A percentile compares a stretch with the other conserved stretches of the same genome.
Evolutionary conservation across 139 green algal genomes (phyloP).

Genomic region (Coelastrella sp.): DNA sequence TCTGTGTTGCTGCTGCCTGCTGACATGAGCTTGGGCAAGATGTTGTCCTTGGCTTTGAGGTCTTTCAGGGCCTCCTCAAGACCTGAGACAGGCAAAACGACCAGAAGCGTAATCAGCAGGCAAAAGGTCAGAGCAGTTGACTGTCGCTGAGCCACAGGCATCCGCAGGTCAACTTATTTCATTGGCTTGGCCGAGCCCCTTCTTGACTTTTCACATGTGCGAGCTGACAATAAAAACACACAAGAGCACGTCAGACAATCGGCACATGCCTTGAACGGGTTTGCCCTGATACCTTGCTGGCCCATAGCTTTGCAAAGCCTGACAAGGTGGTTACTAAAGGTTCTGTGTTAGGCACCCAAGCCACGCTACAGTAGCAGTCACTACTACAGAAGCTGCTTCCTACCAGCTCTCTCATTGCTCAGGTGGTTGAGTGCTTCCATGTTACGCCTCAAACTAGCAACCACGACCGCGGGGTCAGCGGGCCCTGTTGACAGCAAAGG

Average conservation of each 20-base stretch:
- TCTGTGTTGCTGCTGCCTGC: conserved; percentile 56
- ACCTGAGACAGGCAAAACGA: conserved; percentile 57
- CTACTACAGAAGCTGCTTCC: background rate
- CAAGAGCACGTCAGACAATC: background rate
- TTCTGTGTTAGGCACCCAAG: too few species aligned
- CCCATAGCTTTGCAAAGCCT: too few species aligned
- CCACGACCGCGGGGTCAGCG: conserved; percentile 78
- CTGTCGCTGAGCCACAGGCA: background rate
- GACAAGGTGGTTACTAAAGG: too few species aligned
- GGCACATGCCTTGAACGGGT: too few species aligned
- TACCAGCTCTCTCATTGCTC: conserved; percentile 49
- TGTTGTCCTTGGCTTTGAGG: conserved; percentile 91
- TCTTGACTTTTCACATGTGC: too few species aligned
- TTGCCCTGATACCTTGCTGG: too few species aligned
- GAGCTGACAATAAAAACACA: background rate
- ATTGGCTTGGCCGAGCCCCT: too few species aligned
- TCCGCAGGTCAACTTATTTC: background rate
- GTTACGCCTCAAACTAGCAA: conserved; percentile 73
- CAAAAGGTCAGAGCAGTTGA: too few species aligned
- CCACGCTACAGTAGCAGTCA: too few species aligned
- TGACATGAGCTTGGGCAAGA: conserved; percentile 90
- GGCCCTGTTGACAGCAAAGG: conserved; percentile 68
- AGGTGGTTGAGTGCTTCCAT: conserved; percentile 69
- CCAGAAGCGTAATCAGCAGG: background rate
- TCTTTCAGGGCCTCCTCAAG: conserved; percentile 93